Evolutionary conservation across 2,329 filamentous ascomycete species (phyloP).

Genomic region (Sporothrix protearum): DNA sequence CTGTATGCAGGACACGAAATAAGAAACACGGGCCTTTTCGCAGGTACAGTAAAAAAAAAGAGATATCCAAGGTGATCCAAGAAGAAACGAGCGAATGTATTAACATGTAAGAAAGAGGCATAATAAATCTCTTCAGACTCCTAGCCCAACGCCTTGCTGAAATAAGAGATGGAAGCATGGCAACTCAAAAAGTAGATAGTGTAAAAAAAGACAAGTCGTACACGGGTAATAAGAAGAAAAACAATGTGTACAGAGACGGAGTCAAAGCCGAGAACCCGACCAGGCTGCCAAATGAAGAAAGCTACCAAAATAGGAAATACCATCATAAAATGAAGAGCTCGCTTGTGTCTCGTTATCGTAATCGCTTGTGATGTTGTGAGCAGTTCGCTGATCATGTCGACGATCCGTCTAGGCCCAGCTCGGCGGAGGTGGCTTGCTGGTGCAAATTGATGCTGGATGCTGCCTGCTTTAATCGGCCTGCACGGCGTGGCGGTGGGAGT

Average conservation of each 20-base stretch:
- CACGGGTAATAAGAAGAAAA: background rate
- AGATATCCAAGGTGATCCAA: background rate
- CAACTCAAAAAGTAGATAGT: background rate
- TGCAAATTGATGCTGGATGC: slow-evolving; percentile 28
- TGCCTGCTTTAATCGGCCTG: slow-evolving; percentile 25
- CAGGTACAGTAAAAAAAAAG: no score
- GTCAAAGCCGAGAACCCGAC: background rate
- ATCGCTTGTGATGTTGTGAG: background rate
- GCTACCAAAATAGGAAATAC: background rate
- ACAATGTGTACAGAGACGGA: background rate
- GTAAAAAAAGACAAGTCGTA: background rate
- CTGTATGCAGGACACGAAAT: background rate
- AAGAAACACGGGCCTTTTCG: no score
- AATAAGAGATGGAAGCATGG: background rate
- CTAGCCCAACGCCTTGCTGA: slow-evolving; percentile 16
- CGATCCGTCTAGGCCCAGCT: background rate
- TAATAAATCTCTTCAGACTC: background rate
- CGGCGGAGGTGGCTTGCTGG: slow-evolving; percentile 17
- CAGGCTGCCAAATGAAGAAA: background rate
- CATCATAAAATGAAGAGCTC: background rate
- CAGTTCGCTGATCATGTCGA: background rate
- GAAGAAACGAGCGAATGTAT: background rate
- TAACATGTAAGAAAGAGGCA: background rate
- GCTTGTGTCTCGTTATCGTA: background rate
- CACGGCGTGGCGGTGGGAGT: slow-evolving; percentile 29